phyloP scores from a whole-genome alignment of 139 green algal genomes.

The Auxenochlorella pyrenoidosa region DNA sequence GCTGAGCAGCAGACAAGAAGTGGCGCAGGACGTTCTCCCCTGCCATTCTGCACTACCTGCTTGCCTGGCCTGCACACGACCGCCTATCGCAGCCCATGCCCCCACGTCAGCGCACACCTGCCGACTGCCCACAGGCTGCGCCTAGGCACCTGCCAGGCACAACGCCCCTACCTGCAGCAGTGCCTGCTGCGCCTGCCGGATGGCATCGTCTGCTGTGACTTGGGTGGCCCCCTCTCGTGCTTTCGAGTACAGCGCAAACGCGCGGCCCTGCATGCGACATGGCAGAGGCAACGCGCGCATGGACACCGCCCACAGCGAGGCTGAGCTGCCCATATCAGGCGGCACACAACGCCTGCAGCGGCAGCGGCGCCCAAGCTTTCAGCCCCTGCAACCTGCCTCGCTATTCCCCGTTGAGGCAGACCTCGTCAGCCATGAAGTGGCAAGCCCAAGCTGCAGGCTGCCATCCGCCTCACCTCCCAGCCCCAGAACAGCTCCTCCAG shows the following conservation, averaged over 20 bases:
- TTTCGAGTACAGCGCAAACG: slow-evolving; percentile 47
- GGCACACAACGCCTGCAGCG: too few species aligned
- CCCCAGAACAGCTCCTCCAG: slow-evolving; percentile 73
- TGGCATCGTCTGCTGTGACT: slow-evolving; percentile 70
- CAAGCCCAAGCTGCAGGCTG: background rate
- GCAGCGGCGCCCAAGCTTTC: too few species aligned
- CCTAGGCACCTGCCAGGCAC: too few species aligned
- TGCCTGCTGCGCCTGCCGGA: slow-evolving; percentile 16
- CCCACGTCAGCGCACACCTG: too few species aligned
- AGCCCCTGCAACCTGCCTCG: too few species aligned
- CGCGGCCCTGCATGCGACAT: background rate
- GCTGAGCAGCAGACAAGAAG: background rate
- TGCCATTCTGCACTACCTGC: too few species aligned
- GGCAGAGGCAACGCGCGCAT: background rate
- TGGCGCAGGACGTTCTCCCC: background rate
- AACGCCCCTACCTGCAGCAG: background rate
- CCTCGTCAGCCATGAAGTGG: background rate
- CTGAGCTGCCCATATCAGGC: too few species aligned
- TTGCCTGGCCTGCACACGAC: too few species aligned
- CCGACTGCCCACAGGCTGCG: too few species aligned
- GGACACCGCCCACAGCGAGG: background rate
- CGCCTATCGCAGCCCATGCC: too few species aligned
- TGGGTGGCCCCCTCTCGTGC: slow-evolving; percentile 32
- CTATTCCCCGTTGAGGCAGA: too few species aligned
- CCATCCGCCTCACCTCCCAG: slow-evolving; percentile 64